Evolutionary conservation across 2,329 filamentous ascomycete species (phyloP), one percentile per base, ranked within the genome.

Genomic region (Colletotrichum incanum): DNA sequence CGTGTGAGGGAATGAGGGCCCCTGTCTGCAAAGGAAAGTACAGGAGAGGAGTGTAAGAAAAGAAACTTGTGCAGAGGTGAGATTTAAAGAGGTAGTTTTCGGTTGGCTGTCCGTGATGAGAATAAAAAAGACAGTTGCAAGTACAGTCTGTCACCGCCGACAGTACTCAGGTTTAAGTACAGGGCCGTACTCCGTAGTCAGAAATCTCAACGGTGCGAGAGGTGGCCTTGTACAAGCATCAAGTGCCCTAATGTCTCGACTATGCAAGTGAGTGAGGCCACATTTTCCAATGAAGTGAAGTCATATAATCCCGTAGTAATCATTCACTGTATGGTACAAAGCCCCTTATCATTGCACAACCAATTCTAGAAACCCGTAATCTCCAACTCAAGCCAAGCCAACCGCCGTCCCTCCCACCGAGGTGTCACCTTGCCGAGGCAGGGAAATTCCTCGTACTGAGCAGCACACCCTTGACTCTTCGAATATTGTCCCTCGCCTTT

Each of bases 381-480:
- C 18, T 50, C 11, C 41, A 49, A 62, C n/a, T 34, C 31, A 18
- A 3, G 14, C 18, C 37, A 34, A 45, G 28, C 28, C 28, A 31
- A 31, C 4, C 28, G 4, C 28, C 28, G 5, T 11, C 20, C 34
- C 18, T 16, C 14, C 6, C 20, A 20, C 49, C 49, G 31, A 1
- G 9, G 31, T 18, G 37, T 63, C 49, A 80, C 63, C 79, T 78
- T 43, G 82, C 78, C 49, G 83, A 83, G 3, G 82, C 77, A n/a
- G 91, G 92, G 75, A 96, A 96, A 76, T 90, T 93, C 77, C 92
- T 89, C 5, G 93, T 89, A 77, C 91, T 94, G 67, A 97, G 81
- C 75, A 96, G 84, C 14, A 94, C 89, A 1, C 94, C 94, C 84
- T 97, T 97, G 52, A 96, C 89, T 68, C 93, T 88, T 74, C 94